These are phyloP conservation scores for Hygrocybe coccinea DNA, from an alignment of 768 basidiomycete genomes.

Conservation along the genomic window DNA sequence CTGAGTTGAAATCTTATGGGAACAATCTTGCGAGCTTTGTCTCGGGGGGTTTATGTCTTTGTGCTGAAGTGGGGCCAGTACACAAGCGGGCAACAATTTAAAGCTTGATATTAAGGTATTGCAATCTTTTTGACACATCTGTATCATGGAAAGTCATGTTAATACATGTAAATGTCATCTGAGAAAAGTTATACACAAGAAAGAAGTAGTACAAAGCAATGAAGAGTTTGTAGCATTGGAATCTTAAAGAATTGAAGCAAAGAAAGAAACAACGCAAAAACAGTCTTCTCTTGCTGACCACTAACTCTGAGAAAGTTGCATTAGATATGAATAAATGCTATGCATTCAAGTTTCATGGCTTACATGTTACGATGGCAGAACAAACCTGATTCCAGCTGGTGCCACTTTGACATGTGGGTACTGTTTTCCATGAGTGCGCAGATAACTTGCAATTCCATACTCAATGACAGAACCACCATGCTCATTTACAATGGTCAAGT, in stretches of 20 bases:
- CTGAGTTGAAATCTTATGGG: neutral
- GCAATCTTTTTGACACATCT: neutral
- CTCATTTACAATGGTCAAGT: neutral
- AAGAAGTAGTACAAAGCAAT: too few species aligned
- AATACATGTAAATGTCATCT: too few species aligned
- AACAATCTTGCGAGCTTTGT: neutral
- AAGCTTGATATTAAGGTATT: neutral
- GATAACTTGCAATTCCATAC: neutral
- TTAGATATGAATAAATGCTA: too few species aligned
- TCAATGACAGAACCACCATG: neutral
- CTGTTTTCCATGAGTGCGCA: neutral
- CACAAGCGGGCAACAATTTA: neutral
- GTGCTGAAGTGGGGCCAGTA: neutral
- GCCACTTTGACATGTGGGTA: neutral
- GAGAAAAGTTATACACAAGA: too few species aligned
- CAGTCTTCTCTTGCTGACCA: too few species aligned
- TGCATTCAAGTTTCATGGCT: neutral
- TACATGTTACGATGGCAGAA: neutral
- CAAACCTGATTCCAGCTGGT: too few species aligned
- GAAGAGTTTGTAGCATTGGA: too few species aligned
- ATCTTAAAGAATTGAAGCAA: too few species aligned
- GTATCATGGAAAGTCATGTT: too few species aligned
- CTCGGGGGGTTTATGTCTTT: neutral
- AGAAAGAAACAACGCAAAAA: too few species aligned
- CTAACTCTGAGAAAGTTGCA: too few species aligned